Conservation (phyloP, 805 yeast genomes). For the Blastobotrys muscicola region DNA sequence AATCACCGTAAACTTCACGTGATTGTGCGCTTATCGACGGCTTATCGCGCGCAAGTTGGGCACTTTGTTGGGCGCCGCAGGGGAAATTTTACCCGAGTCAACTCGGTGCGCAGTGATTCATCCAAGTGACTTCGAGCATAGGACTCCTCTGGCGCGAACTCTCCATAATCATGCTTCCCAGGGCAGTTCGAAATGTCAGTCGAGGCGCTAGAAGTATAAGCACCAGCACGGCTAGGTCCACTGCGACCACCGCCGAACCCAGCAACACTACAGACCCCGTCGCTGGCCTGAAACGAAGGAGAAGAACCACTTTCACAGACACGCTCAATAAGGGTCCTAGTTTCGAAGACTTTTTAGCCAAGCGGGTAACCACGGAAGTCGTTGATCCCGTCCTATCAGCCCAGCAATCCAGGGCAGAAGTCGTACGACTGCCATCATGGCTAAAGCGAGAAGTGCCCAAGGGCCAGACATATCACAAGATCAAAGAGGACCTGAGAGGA, state of each 20-base stretch:
- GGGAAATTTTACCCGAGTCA: too few species aligned
- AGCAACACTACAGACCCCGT: not conserved
- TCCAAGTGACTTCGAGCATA: too few species aligned
- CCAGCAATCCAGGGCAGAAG: slow-evolving; percentile 21
- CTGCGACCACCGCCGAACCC: not conserved
- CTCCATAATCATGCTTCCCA: too few species aligned
- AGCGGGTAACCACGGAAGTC: slow-evolving; percentile 55
- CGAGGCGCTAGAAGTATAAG: too few species aligned
- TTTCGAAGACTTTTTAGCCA: slow-evolving; percentile 82
- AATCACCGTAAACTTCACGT: too few species aligned
- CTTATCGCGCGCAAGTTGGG: too few species aligned
- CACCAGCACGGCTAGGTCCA: not conserved
- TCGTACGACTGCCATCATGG: slow-evolving; percentile 79
- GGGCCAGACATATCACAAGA: slow-evolving; percentile 71
- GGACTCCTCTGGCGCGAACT: too few species aligned
- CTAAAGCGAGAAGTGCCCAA: slow-evolving; percentile 94
- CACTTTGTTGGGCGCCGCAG: too few species aligned
- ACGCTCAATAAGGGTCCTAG: slow-evolving; percentile 77
- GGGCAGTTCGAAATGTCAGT: too few species aligned
- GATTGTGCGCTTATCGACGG: too few species aligned
- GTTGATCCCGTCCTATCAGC: slow-evolving; percentile 58
- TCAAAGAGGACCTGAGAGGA: slow-evolving; percentile 82
- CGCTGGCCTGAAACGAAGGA: slow-evolving; percentile 22
- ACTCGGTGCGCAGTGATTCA: too few species aligned
- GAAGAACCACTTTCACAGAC: slow-evolving; percentile 56